A percentile compares a stretch with the other conserved stretches of the same genome.
phyloP scores from a whole-genome alignment of 768 basidiomycete species.

The Leccinum rimulosum region DNA sequence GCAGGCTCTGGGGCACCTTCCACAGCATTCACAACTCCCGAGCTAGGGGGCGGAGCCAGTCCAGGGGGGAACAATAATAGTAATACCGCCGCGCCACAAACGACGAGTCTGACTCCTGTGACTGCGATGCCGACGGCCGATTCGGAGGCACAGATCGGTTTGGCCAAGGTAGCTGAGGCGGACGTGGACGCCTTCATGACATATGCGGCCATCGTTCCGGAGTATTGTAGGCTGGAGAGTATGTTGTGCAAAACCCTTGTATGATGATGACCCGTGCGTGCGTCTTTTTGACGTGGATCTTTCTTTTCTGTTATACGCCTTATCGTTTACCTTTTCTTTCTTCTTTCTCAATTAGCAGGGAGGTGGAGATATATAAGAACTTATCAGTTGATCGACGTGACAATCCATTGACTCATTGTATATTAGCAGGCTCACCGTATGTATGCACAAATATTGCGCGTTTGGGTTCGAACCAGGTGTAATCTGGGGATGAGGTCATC shows the following conservation, averaged over 20 bases:
- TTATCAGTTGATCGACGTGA: neutral
- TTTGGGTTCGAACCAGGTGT: neutral
- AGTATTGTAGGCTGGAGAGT: conserved; percentile 76
- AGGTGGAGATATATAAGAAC: neutral
- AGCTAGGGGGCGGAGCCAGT: conserved; percentile 39
- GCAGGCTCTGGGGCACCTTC: conserved; percentile 40
- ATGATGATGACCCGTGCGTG: conserved; percentile 16
- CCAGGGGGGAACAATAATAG: conserved; percentile 33
- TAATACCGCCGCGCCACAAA: conserved; percentile 36
- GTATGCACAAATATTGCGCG: neutral
- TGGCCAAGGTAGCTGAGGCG: conserved; percentile 80
- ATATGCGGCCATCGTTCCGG: conserved; percentile 82
- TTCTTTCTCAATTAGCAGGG: neutral
- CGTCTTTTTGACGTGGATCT: neutral
- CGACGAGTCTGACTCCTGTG: conserved; percentile 66
- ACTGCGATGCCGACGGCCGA: conserved; percentile 70
- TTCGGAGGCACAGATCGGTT: conserved; percentile 68
- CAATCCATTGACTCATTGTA: conserved; percentile 6
- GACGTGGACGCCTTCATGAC: conserved; percentile 84
- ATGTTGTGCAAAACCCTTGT: conserved; percentile 69
- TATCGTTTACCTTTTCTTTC: neutral
- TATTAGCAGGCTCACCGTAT: conserved; percentile 13
- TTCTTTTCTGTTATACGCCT: neutral
- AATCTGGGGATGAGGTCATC: neutral
- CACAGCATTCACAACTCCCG: conserved; percentile 62